Conservation (phyloP, 345 rosid genomes). For the Citropsis articulata region DNA sequence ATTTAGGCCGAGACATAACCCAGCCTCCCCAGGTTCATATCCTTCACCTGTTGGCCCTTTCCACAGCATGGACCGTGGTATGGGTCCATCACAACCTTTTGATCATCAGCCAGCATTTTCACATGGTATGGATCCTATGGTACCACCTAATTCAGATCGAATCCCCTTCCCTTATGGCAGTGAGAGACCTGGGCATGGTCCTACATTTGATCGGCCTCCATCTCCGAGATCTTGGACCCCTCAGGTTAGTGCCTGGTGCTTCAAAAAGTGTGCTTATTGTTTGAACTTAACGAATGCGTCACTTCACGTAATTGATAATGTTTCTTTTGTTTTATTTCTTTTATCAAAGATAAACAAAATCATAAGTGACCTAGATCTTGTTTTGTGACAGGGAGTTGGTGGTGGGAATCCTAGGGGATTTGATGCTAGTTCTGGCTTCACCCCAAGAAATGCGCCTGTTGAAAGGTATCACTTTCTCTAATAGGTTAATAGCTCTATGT, state of each 20-base stretch:
- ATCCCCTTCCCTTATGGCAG: conserved; percentile 39
- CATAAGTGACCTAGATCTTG: neutral
- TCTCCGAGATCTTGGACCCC: conserved; percentile 79
- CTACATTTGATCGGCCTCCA: conserved; percentile 59
- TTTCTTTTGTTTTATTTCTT: conserved; percentile 8
- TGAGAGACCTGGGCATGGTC: conserved; percentile 65
- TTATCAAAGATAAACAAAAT: neutral
- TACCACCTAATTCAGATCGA: conserved; percentile 33
- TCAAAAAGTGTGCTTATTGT: neutral
- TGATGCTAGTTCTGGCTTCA: conserved; percentile 49
- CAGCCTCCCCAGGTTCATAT: conserved; percentile 57
- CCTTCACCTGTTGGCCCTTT: conserved; percentile 53
- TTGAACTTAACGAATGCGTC: neutral
- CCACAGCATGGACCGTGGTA: conserved; percentile 45
- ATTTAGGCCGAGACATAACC: conserved; percentile 64
- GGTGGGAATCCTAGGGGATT: conserved; percentile 48
- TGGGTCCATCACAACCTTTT: conserved; percentile 35
- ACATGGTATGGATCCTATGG: conserved; percentile 38
- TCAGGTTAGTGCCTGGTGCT: conserved; percentile 43
- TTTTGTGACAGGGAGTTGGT: conserved; percentile 38
- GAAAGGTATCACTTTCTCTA: conserved; percentile 40
- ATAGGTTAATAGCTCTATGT: neutral
- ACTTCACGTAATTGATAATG: neutral
- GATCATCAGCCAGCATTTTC: conserved; percentile 49
- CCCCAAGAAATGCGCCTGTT: conserved; percentile 47